phyloP scores from a whole-genome alignment of 257 asterid species.

The Petunia secreta region DNA sequence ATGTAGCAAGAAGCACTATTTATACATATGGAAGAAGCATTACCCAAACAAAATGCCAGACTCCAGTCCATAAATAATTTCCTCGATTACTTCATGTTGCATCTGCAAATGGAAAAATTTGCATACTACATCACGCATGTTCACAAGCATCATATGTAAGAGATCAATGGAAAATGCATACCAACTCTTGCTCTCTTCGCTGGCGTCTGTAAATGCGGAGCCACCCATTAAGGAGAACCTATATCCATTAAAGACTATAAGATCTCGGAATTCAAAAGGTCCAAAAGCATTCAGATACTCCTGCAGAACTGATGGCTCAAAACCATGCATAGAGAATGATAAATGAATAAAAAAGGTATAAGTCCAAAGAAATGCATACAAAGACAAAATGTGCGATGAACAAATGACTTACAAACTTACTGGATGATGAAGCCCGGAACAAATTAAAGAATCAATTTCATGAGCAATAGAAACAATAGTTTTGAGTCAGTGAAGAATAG shows the following conservation, averaged over 20 bases:
- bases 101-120: constrained; percentile 57
- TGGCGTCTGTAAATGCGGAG: constrained; percentile 86
- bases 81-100: constrained; percentile 97
- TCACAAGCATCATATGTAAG: constrained; percentile 24
- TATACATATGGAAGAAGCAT: neutral
- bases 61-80: constrained; percentile 88
- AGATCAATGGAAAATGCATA: constrained; percentile 33
- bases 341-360: neutral
- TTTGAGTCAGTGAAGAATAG: neutral
- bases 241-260: constrained; percentile 32
- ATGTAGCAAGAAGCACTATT: no score
- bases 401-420: neutral
- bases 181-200: constrained; percentile 96
- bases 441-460: neutral
- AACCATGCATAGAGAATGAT: neutral
- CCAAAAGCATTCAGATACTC: constrained; percentile 9
- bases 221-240: constrained; percentile 96
- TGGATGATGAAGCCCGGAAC: neutral
- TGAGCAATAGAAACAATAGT: neutral
- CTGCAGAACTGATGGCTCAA: constrained; percentile 14
- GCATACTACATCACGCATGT: constrained; percentile 26
- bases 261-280: constrained; percentile 3
- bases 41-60: constrained; percentile 99
- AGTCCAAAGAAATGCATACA: neutral
- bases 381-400: neutral